Percentiles rank a stretch among this genome's conserved stretches.
Conservation (phyloP, 148 eudicot genomes). For the Cornus kousa region DNA sequence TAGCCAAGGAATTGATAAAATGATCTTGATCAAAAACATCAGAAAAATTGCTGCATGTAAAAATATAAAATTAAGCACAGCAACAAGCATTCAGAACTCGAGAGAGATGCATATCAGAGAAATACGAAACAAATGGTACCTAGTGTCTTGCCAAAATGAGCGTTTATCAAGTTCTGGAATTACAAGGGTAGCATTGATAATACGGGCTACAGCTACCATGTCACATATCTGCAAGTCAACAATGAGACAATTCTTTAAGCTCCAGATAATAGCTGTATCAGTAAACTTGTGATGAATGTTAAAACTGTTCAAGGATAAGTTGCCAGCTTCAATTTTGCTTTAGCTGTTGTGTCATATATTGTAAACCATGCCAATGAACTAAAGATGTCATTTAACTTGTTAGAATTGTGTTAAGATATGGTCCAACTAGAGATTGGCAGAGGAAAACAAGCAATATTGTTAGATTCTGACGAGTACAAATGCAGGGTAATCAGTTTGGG, state of each 20-base stretch:
- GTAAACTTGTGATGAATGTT: neutral
- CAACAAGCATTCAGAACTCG: slow-evolving; percentile 10
- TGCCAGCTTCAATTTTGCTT: neutral
- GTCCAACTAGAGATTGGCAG: neutral
- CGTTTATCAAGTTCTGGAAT: slow-evolving; percentile 95
- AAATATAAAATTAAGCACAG: neutral
- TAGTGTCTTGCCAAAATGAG: slow-evolving; percentile 96
- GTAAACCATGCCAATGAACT: neutral
- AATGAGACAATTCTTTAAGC: slow-evolving; percentile 1
- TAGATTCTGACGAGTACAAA: neutral
- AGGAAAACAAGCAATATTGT: neutral
- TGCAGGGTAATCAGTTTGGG: neutral
- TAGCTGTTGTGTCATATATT: neutral
- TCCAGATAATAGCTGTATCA: neutral
- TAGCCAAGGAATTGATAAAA: slow-evolving; percentile 75
- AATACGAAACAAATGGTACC: slow-evolving; percentile 36
- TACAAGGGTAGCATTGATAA: slow-evolving; percentile 92
- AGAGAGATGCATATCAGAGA: slow-evolving; percentile 1
- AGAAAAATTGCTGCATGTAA: slow-evolving; percentile 75
- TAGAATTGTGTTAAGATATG: neutral
- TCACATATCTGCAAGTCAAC: slow-evolving; percentile 79
- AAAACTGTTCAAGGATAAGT: neutral
- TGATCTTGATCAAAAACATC: slow-evolving; percentile 87
- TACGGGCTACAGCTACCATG: slow-evolving; percentile 97
- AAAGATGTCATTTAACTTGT: neutral